Evolutionary conservation across 2,329 filamentous ascomycete species (phyloP).

Genomic region (Beauveria sp.): DNA sequence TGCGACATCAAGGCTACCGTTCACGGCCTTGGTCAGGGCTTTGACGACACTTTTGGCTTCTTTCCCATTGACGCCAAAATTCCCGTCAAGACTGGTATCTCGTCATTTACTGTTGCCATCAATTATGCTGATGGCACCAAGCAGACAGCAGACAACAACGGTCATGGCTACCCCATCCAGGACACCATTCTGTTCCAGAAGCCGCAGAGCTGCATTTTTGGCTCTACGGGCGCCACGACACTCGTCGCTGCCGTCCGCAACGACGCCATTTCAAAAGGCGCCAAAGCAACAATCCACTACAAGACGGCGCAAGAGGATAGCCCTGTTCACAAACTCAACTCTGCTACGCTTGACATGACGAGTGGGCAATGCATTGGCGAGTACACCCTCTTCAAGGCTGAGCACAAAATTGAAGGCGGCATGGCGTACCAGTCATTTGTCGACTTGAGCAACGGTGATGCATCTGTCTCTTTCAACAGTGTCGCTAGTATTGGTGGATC

Average conservation of each 20-base stretch:
- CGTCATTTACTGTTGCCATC: slow-evolving; percentile 50
- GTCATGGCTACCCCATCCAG: slow-evolving; percentile 44
- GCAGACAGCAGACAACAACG: slow-evolving; percentile 48
- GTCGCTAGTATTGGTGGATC: slow-evolving; percentile 35
- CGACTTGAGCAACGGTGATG: slow-evolving; percentile 35
- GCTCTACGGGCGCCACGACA: slow-evolving; percentile 34
- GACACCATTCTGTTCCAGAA: slow-evolving; percentile 48
- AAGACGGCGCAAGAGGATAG: slow-evolving; percentile 33
- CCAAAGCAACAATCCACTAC: slow-evolving; percentile 36
- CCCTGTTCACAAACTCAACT: slow-evolving; percentile 34
- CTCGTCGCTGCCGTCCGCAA: slow-evolving; percentile 43
- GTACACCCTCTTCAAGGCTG: slow-evolving; percentile 41
- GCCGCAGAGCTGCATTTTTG: slow-evolving; percentile 48
- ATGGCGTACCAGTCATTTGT: slow-evolving; percentile 37
- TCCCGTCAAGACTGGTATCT: slow-evolving; percentile 49
- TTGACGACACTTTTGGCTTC: slow-evolving; percentile 54
- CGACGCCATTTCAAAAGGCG: slow-evolving; percentile 34
- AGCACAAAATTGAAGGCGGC: slow-evolving; percentile 36
- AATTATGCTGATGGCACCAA: slow-evolving; percentile 39
- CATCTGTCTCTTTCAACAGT: slow-evolving; percentile 42
- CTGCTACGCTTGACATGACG: slow-evolving; percentile 30
- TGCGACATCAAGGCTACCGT: slow-evolving; percentile 39
- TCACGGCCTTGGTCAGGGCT: slow-evolving; percentile 44
- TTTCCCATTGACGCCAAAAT: slow-evolving; percentile 44
- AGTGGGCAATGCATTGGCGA: slow-evolving; percentile 37